Evolutionary conservation across 2,329 filamentous ascomycete species (phyloP).

Genomic region (Alternaria panax): DNA sequence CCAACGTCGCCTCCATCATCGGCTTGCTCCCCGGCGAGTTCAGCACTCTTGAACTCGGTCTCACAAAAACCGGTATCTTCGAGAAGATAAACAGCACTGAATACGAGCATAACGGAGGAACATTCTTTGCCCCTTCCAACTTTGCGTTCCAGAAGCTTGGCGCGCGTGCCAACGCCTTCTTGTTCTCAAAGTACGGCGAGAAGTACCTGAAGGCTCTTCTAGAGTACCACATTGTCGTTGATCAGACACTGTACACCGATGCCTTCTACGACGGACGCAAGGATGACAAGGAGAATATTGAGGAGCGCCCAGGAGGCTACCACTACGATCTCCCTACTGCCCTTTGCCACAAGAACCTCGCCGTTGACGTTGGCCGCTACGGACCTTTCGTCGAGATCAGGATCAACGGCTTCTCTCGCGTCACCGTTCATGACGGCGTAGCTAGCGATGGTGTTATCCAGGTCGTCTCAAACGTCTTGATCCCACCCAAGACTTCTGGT

Average conservation of each 20-base stretch:
- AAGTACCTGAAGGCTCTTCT: conserved; percentile 80
- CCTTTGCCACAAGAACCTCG: conserved; percentile 69
- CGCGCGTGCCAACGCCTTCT: conserved; percentile 76
- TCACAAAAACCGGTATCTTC: conserved; percentile 75
- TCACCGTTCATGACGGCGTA: conserved; percentile 73
- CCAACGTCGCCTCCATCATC: conserved; percentile 69
- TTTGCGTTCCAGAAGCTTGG: conserved; percentile 80
- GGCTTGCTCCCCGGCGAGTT: conserved; percentile 72
- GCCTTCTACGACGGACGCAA: conserved; percentile 68
- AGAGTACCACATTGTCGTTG: conserved; percentile 77
- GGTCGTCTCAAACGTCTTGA: conserved; percentile 73
- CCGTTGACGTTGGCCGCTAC: conserved; percentile 73
- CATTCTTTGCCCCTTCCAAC: conserved; percentile 84
- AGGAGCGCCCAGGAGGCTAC: conserved; percentile 55
- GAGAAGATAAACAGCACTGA: conserved; percentile 63
- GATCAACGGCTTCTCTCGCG: conserved; percentile 75
- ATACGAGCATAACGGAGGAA: conserved; percentile 66
- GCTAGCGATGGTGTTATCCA: conserved; percentile 85
- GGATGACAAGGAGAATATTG: conserved; percentile 29
- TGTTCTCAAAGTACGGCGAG: conserved; percentile 78
- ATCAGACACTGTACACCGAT: conserved; percentile 83
- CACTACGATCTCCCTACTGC: conserved; percentile 77
- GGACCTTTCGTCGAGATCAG: conserved; percentile 74
- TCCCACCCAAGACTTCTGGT: conserved; percentile 70
- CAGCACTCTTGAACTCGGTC: conserved; percentile 78